Percentiles rank a stretch among this genome's conserved stretches.
Conservation (phyloP, 257 asterid genomes). For the Jaltomata sinuosa region DNA sequence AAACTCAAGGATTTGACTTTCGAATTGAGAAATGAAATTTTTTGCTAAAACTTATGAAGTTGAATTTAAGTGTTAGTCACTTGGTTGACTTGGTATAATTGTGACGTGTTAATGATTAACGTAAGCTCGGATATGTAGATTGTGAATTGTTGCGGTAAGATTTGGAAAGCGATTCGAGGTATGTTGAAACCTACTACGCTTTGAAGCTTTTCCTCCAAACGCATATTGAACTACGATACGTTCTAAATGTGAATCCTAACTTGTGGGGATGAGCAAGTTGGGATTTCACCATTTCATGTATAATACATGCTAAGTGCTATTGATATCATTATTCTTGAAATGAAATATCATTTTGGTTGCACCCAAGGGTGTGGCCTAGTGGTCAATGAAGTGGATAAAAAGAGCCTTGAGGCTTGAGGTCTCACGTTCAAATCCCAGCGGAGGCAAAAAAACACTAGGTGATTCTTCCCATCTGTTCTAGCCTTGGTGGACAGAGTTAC, state of each 20-base stretch:
- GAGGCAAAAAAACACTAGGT: too few species aligned
- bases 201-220: not conserved
- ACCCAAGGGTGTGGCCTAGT: too few species aligned
- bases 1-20: not conserved
- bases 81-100: not conserved
- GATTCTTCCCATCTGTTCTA: too few species aligned
- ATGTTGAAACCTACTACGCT: not conserved
- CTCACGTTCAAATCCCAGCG: too few species aligned
- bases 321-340: not conserved
- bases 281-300: not conserved
- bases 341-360: not conserved
- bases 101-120: not conserved
- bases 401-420: too few species aligned
- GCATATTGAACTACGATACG: not conserved
- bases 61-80: not conserved
- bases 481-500: too few species aligned
- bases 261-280: not conserved
- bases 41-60: not conserved
- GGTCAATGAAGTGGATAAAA: too few species aligned
- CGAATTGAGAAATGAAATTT: not conserved
- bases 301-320: not conserved
- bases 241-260: not conserved
- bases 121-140: not conserved
- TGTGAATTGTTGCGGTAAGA: not conserved
- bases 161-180: not conserved